Evolutionary conservation across 2,329 filamentous ascomycete genomes (phyloP), one percentile per base, ranked within the genome.

Genomic region (Cytospora paraplurivora): DNA sequence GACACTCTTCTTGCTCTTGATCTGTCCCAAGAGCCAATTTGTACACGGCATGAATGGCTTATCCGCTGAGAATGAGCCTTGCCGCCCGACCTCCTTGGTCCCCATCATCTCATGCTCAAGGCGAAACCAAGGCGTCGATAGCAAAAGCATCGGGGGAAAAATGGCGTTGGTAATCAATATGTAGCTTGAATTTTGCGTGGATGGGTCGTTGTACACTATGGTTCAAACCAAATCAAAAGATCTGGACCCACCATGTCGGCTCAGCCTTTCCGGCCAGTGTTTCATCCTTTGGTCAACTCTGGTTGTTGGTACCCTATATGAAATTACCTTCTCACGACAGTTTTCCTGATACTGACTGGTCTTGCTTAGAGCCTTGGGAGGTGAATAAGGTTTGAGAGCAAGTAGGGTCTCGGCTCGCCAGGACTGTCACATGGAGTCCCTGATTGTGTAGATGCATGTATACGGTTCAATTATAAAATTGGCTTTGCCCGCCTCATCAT

Each of bases 251-350:
- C 51, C 33, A 38, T 47, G 19, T 13, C 50, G 32, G 34, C 37
- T 55, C 41, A 19, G 59, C 59, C 41, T 35, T 59, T 19, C 41
- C 34, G 21, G 33, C 34, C 50, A 27, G 27, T 55, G 52, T 47
- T 52, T 41, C 11, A 44, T 50, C 63, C 55, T 33, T 7, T 37
- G 49, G 21, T 6, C 4, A 12, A 37, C 47, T 47, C 21, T 60
- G 7, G 6, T 11, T 32, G 41, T 35, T 13, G 51, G 38, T 37
- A 33, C 59, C 49, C 8, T n/a, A 33, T 38, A 35, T 32, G 59
- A 61, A 10, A 55, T 61, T 61, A 33, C 41, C 51, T 34, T 61
- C 59, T 61, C 33, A 21, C 59, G 33, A 61, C 41, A 38, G 11
- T 15, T 10, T 32, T 5, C 52, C 47, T 15, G 41, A 47, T 61